Conservation (phyloP, 1,284 basidiomycete genomes). For the Papiliotrema fonsecae region DNA sequence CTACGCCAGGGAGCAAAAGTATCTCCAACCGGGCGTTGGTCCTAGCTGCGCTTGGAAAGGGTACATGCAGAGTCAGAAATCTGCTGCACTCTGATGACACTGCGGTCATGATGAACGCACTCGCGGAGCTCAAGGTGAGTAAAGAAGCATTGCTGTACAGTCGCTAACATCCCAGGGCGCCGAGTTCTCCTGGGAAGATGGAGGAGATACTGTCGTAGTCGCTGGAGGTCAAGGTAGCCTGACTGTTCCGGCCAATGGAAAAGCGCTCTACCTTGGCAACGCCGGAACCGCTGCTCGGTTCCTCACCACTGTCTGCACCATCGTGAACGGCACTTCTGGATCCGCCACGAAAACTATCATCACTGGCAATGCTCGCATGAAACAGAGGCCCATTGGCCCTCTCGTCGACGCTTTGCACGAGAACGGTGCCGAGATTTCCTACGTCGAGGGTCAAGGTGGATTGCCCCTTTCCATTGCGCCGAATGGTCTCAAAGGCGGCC, state of each 20-base stretch:
- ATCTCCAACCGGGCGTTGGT: slow-evolving; percentile 94
- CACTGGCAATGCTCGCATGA: slow-evolving; percentile 98
- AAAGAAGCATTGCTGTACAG: neutral
- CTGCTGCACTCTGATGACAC: slow-evolving; percentile 96
- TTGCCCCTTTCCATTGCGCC: slow-evolving; percentile 82
- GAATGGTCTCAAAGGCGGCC: slow-evolving; percentile 77
- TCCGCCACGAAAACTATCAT: slow-evolving; percentile 61
- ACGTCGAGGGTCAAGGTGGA: slow-evolving; percentile 74
- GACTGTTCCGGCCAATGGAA: slow-evolving; percentile 68
- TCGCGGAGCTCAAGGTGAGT: slow-evolving; percentile 75
- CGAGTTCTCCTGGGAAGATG: slow-evolving; percentile 84
- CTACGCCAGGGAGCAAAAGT: slow-evolving; percentile 93
- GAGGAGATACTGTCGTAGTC: slow-evolving; percentile 88
- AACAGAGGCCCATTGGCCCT: slow-evolving; percentile 89
- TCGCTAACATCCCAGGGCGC: slow-evolving; percentile 63
- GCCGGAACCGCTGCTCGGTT: slow-evolving; percentile 98
- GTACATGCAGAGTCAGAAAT: slow-evolving; percentile 84
- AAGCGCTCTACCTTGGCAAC: slow-evolving; percentile 93
- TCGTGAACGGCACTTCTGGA: slow-evolving; percentile 56
- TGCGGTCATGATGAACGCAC: slow-evolving; percentile 96
- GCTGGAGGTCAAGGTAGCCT: slow-evolving; percentile 78
- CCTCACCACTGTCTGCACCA: slow-evolving; percentile 90
- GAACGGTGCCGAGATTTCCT: slow-evolving; percentile 77
- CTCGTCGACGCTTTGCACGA: slow-evolving; percentile 84
- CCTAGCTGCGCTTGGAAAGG: slow-evolving; percentile 83